Conservation (phyloP, 2,329 filamentous ascomycete genomes). For the Pyrenophora teres region DNA sequence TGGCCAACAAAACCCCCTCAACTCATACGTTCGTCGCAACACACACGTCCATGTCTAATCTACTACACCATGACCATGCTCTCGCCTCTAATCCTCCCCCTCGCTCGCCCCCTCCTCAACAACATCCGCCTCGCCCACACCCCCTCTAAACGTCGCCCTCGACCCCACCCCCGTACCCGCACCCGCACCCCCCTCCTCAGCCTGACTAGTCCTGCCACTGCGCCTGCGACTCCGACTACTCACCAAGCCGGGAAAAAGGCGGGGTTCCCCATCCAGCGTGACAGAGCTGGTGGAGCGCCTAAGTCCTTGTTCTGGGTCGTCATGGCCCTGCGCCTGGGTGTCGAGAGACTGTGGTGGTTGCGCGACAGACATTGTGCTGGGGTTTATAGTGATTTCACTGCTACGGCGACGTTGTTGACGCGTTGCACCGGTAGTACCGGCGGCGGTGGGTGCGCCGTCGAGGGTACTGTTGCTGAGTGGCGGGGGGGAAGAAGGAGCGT, state of each 20-base stretch:
- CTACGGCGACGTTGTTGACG: constrained; percentile 29
- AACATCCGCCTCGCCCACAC: constrained; percentile 15
- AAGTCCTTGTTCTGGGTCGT: constrained; percentile 25
- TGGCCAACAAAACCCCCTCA: too few species aligned
- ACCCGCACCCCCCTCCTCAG: constrained; percentile 25
- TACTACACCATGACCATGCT: too few species aligned
- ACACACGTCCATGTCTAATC: too few species aligned
- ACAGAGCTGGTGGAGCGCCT: constrained; percentile 32
- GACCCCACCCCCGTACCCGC: constrained; percentile 12
- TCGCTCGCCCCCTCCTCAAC: constrained; percentile 13
- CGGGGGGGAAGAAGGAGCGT: constrained; percentile 19
- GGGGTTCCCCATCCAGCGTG: constrained; percentile 62
- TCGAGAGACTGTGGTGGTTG: constrained; percentile 14
- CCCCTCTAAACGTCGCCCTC: constrained; percentile 7
- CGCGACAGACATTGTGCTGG: constrained; percentile 22
- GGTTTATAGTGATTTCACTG: constrained; percentile 34
- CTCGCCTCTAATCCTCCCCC: too few species aligned
- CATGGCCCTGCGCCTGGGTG: neutral
- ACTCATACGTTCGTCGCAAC: too few species aligned
- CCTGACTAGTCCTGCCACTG: constrained; percentile 28
- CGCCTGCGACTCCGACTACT: constrained; percentile 50
- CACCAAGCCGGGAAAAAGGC: constrained; percentile 73
- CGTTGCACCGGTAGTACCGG: too few species aligned
- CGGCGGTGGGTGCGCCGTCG: constrained; percentile 13
- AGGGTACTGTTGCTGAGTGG: constrained; percentile 32